Base-by-base conservation (phyloP, 495 filamentous ascomycete species). In the Trichoderma parareesei region DNA sequence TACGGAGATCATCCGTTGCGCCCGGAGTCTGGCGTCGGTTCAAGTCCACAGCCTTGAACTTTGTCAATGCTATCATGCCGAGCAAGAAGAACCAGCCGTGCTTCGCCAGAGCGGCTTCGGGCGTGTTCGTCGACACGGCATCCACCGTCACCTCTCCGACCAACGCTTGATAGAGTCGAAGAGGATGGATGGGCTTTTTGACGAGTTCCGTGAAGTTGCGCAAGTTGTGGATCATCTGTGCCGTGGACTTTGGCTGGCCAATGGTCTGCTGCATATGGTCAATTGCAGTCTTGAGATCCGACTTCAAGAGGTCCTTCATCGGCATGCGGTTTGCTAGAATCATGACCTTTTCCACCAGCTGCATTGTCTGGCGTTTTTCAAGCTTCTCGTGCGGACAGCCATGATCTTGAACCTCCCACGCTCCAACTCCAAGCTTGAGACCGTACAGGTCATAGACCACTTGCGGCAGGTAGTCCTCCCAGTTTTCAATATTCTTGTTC, bases 1-100 rank as follows among this genome's bases (percentile, higher is more conserved):
- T 87, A 61, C 93, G 87, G 48, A 98, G 79, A 69, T 98, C 94
- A 64, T 93, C 90, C 0, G 88, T 92, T 48, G 90, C 89, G 16
- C 86, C 86, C 16, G 88, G 86, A 33, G 81, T 87, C 60, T 91
- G 81, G 16, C 91, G 85, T 68, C 97, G 92, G 69, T 91, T 90
- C 14, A 82, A 69, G 55, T 81, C 79, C 13, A 82, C 78, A 43
- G 88, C 88, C 46, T 90, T 88, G 70, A 97, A 96, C 65, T 90
- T 93, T 57, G 90, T 90, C 42, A 99, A 80, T 6, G 91, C 84
- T 53, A 95, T 89, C 79, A 93, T 87, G 18, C 94, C 94, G 60
- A 93, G 84, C 20, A 97, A 78, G 72, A 94, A 98, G 72, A 90
- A 97, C 90, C 96, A 96, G 16, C 92, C 90, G 65, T 92, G 92